A percentile compares a stretch with the other conserved stretches of the same genome.
phyloP scores from a whole-genome alignment of 352 stramenopile genomes.

The Phytopythium cucurbitacearum region DNA sequence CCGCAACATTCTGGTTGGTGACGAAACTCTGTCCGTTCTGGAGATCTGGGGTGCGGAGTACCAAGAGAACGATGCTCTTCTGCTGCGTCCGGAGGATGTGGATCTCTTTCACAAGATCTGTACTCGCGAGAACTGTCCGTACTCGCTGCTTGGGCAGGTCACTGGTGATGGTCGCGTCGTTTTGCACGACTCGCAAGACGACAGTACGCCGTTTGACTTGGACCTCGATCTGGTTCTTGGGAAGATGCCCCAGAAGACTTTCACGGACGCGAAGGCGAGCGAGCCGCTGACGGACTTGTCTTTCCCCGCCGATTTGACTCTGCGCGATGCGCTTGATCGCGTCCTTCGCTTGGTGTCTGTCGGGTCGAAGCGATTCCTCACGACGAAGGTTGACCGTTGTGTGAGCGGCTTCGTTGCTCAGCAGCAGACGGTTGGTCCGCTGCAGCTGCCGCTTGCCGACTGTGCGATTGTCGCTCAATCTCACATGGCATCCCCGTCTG shows the following conservation, averaged over 20 bases:
- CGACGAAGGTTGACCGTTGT: slow-evolving; percentile 96
- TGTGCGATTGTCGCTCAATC: slow-evolving; percentile 96
- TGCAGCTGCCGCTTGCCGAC: slow-evolving; percentile 97
- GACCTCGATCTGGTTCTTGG: slow-evolving; percentile 97
- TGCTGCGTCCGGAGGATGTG: slow-evolving; percentile 89
- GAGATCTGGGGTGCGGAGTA: slow-evolving; percentile 99
- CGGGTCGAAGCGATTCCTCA: slow-evolving; percentile 97
- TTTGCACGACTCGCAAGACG: slow-evolving; percentile 93
- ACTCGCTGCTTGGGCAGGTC: slow-evolving; percentile 93
- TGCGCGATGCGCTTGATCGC: slow-evolving; percentile 90
- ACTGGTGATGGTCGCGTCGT: slow-evolving; percentile 96
- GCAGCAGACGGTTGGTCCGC: slow-evolving; percentile 98
- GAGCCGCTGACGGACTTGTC: slow-evolving; percentile 49
- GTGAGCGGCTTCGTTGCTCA: slow-evolving; percentile 98
- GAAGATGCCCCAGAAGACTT: slow-evolving; percentile 99
- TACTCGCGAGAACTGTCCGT: slow-evolving; percentile 96
- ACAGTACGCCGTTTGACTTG: slow-evolving; percentile 95
- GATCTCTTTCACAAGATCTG: slow-evolving; percentile 95
- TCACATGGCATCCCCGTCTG: slow-evolving; percentile 81
- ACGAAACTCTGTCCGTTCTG: slow-evolving; percentile 97
- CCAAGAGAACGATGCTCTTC: slow-evolving; percentile 98
- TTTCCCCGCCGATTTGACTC: slow-evolving; percentile 88
- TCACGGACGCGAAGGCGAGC: slow-evolving; percentile 82
- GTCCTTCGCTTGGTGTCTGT: slow-evolving; percentile 96
- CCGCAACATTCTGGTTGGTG: slow-evolving; percentile 94